A percentile compares a stretch with the other conserved stretches of the same genome.
phyloP scores from a whole-genome alignment of 2,329 filamentous ascomycete genomes.

The Pyrenophora graminea region DNA sequence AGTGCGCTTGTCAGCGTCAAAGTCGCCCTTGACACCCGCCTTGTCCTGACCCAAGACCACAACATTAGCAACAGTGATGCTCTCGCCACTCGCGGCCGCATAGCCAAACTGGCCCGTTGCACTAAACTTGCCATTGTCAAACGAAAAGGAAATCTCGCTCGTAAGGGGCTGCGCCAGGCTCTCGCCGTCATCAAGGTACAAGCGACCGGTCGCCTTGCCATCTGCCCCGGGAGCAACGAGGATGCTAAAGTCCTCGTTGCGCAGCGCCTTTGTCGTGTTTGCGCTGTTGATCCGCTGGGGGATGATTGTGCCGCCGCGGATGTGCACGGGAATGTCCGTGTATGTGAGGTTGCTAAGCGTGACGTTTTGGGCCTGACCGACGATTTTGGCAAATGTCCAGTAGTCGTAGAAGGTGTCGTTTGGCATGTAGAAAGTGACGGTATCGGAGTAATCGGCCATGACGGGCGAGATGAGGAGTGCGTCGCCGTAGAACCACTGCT shows the following conservation, averaged over 20 bases:
- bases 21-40: slow-evolving; percentile 20
- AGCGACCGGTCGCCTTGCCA: slow-evolving; percentile 66
- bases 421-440: slow-evolving; percentile 61
- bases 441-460: slow-evolving; percentile 56
- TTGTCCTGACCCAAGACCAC: slow-evolving; percentile 34
- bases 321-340: slow-evolving; percentile 67
- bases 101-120: slow-evolving; percentile 62
- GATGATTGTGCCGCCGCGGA: slow-evolving; percentile 68
- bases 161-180: slow-evolving; percentile 62
- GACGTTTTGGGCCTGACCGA: slow-evolving; percentile 52
- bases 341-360: slow-evolving; percentile 53
- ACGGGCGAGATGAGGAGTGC: slow-evolving; percentile 62
- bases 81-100: slow-evolving; percentile 26
- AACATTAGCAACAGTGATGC: slow-evolving; percentile 32
- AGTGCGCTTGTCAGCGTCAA: slow-evolving; percentile 15
- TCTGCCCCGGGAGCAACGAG: slow-evolving; percentile 67
- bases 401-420: slow-evolving; percentile 65
- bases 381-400: slow-evolving; percentile 56
- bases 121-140: slow-evolving; percentile 57
- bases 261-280: slow-evolving; percentile 66
- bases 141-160: slow-evolving; percentile 65
- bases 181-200: slow-evolving; percentile 81
- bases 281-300: slow-evolving; percentile 60
- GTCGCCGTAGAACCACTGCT: slow-evolving; percentile 65
- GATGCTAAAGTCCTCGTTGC: slow-evolving; percentile 70